Conservation (phyloP, 345 rosid species). For the Pistacia integerrima region DNA sequence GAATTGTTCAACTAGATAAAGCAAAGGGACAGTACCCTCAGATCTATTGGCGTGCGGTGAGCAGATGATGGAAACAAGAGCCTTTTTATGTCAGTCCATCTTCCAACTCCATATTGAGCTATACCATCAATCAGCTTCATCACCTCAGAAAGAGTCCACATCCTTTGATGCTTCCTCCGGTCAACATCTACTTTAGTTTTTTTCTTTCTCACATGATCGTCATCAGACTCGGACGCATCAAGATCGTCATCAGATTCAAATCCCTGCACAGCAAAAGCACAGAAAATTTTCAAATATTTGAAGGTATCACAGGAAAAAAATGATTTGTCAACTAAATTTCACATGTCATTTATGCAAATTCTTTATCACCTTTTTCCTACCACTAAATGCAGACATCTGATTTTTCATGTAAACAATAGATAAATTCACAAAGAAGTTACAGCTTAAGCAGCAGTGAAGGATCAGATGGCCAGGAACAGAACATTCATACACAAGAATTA, state of each 20-base stretch:
- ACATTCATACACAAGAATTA: not conserved
- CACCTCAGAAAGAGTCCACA: conserved; percentile 87
- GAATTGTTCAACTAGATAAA: conserved; percentile 8
- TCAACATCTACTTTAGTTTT: conserved; percentile 50
- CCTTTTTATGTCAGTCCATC: conserved; percentile 92
- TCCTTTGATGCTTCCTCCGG: conserved; percentile 83
- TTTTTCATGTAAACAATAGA: not conserved
- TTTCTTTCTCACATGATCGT: conserved; percentile 37
- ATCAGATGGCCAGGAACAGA: not conserved
- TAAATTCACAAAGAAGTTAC: not conserved
- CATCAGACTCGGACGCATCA: conserved; percentile 64
- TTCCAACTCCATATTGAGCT: conserved; percentile 80
- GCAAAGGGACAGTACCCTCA: conserved; percentile 62
- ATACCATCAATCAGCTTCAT: conserved; percentile 82
- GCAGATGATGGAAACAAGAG: conserved; percentile 60
- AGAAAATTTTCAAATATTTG: conserved; percentile 8
- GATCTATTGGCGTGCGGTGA: conserved; percentile 83
- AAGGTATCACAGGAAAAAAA: conserved; percentile 10
- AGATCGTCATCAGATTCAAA: conserved; percentile 45
- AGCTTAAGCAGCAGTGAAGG: not conserved
- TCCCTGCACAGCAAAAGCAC: conserved; percentile 27
- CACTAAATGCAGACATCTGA: not conserved
- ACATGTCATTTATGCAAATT: not conserved
- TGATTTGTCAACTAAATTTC: not conserved
- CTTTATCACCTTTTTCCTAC: not conserved